These are phyloP conservation scores for Lichtheimia hyalospora DNA, from an alignment of 371 early-diverging fungal genomes.

Conservation along the genomic window DNA sequence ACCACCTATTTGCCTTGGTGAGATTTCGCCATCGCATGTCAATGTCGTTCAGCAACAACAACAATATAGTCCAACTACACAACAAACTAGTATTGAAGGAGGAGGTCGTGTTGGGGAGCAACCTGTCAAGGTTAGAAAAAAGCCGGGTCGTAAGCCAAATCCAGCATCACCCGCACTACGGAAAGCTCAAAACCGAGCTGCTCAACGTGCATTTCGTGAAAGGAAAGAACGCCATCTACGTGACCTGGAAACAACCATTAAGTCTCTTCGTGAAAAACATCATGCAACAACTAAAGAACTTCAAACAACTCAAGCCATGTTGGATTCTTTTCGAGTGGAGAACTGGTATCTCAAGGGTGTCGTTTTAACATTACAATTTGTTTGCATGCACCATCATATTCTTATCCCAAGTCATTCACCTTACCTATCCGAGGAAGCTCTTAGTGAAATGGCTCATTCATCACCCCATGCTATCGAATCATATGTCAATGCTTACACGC, in stretches of 20 bases:
- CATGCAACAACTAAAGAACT: conserved; percentile 41
- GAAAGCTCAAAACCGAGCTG: conserved; percentile 76
- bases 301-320: conserved; percentile 31
- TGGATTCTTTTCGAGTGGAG: conserved; percentile 53
- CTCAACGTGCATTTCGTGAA: conserved; percentile 75
- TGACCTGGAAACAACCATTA: conserved; percentile 63
- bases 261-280: conserved; percentile 53
- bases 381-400: conserved; percentile 26
- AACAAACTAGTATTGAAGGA: no score
- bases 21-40: not conserved
- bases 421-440: conserved; percentile 25
- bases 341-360: conserved; percentile 51
- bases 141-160: conserved; percentile 78
- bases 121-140: conserved; percentile 41
- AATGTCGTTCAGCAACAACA: not conserved
- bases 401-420: conserved; percentile 23
- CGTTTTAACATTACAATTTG: conserved; percentile 39
- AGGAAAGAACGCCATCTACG: conserved; percentile 67
- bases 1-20: not conserved
- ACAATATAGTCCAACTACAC: not conserved
- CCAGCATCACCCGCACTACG: conserved; percentile 61
- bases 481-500: conserved; percentile 21
- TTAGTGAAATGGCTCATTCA: conserved; percentile 22
- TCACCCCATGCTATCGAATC: conserved; percentile 24
- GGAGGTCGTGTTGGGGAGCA: conserved; percentile 2